phyloP scores from a whole-genome alignment of 2,329 filamentous ascomycete genomes.

The Claviceps fusiformis region DNA sequence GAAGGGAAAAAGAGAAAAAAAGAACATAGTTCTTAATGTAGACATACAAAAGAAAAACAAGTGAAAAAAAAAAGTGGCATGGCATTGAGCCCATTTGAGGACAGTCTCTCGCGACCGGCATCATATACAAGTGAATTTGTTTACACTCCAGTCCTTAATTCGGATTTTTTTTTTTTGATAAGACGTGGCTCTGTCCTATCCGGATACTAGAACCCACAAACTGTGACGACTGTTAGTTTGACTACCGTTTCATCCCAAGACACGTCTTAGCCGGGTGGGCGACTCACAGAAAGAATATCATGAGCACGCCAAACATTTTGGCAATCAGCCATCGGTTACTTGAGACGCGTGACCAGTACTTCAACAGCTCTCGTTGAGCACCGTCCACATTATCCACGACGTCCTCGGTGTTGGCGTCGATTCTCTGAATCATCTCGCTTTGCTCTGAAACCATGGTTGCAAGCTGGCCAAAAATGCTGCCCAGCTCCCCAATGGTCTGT shows the following conservation, averaged over 20 bases:
- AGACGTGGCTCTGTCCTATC: slow-evolving; percentile 10
- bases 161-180: neutral
- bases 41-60: neutral
- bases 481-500: slow-evolving; percentile 83
- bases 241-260: neutral
- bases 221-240: slow-evolving; percentile 11
- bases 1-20: neutral
- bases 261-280: neutral
- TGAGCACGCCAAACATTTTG: slow-evolving; percentile 66
- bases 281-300: slow-evolving; percentile 73
- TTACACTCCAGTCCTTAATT: neutral
- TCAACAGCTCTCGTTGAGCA: slow-evolving; percentile 85
- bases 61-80: neutral
- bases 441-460: slow-evolving; percentile 96
- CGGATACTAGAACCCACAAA: slow-evolving; percentile 27
- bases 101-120: neutral
- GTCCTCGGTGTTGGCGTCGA: slow-evolving; percentile 94
- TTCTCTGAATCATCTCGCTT: slow-evolving; percentile 92
- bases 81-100: neutral
- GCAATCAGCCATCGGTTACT: slow-evolving; percentile 93
- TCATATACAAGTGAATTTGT: neutral
- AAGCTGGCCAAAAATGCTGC: slow-evolving; percentile 81
- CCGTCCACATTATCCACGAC: slow-evolving; percentile 98
- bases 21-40: neutral
- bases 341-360: slow-evolving; percentile 90